Conservation (phyloP, 1,139 yeast species). For the Pneumocystis oryctolagi region DNA sequence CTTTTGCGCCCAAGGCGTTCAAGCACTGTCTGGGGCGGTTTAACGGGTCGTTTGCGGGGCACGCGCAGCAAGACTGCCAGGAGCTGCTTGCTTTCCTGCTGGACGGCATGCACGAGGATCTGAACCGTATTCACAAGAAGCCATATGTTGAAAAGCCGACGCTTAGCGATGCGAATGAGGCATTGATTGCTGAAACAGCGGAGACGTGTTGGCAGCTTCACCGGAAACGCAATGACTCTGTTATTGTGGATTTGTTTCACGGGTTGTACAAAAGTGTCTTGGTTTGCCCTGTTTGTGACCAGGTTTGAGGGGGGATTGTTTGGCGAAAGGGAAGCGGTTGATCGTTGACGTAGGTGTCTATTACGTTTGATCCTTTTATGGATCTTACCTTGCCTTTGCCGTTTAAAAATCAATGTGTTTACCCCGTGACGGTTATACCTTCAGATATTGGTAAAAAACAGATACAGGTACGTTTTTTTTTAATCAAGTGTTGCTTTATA, state of each 20-base stretch:
- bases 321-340: too few species aligned
- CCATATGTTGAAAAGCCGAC: constrained; percentile 89
- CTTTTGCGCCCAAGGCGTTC: constrained; percentile 54
- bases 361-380: constrained; percentile 69
- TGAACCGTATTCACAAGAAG: constrained; percentile 64
- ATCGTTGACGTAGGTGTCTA: constrained; percentile 1
- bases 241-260: constrained; percentile 71
- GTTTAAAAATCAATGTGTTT: constrained; percentile 57
- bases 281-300: constrained; percentile 71
- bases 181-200: constrained; percentile 44
- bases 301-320: constrained; percentile 53
- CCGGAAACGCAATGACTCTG: constrained; percentile 67
- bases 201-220: constrained; percentile 69
- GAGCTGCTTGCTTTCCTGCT: constrained; percentile 79
- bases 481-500: too few species aligned
- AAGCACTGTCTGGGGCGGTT: constrained; percentile 65
- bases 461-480: constrained; percentile 13
- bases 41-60: constrained; percentile 73
- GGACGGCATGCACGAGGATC: constrained; percentile 88
- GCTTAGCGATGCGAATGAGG: constrained; percentile 40
- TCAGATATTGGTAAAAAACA: constrained; percentile 32
- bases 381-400: constrained; percentile 86
- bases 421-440: constrained; percentile 49
- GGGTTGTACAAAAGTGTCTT: constrained; percentile 83
- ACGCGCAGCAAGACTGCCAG: constrained; percentile 89